These are phyloP conservation scores for Dactylellina parvicollis DNA, from an alignment of 2,329 filamentous ascomycete species.

Conservation along the genomic window DNA sequence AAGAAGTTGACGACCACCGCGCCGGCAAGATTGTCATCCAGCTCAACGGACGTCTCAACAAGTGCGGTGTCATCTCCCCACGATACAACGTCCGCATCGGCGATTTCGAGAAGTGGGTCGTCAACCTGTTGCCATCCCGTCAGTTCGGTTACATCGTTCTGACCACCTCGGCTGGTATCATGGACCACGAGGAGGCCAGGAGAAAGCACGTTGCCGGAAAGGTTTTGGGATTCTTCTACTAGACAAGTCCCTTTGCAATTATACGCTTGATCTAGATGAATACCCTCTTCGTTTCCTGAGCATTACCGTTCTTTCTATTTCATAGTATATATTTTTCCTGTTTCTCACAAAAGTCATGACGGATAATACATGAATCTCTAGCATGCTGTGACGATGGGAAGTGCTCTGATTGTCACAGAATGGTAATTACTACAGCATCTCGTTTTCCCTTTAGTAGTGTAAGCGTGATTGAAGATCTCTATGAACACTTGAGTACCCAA, in stretches of 20 bases:
- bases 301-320: slow-evolving; percentile 26
- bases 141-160: slow-evolving; percentile 99
- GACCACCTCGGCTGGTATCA: slow-evolving; percentile 98
- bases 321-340: slow-evolving; percentile 48
- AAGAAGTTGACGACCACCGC: slow-evolving; percentile 99
- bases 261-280: slow-evolving; percentile 13
- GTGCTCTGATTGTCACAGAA: slow-evolving; percentile 53
- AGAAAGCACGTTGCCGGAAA: slow-evolving; percentile 99
- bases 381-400: slow-evolving; percentile 52
- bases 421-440: slow-evolving; percentile 33
- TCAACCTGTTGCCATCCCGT: slow-evolving; percentile 98
- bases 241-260: slow-evolving; percentile 3
- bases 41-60: slow-evolving; percentile 81
- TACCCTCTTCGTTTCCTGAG: slow-evolving; percentile 26
- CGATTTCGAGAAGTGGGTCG: slow-evolving; percentile 99
- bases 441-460: background rate
- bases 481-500: no score
- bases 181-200: slow-evolving; percentile 99
- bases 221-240: slow-evolving; percentile 82
- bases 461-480: slow-evolving; percentile 11
- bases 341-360: slow-evolving; percentile 43
- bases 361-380: slow-evolving; percentile 44
- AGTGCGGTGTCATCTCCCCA: slow-evolving; percentile 83
- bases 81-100: slow-evolving; percentile 98
- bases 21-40: slow-evolving; percentile 99